Evolutionary conservation across 169 alveolate species (phyloP), one percentile per base, ranked within the genome.

Genomic region (Cryptosporidium baileyi): DNA sequence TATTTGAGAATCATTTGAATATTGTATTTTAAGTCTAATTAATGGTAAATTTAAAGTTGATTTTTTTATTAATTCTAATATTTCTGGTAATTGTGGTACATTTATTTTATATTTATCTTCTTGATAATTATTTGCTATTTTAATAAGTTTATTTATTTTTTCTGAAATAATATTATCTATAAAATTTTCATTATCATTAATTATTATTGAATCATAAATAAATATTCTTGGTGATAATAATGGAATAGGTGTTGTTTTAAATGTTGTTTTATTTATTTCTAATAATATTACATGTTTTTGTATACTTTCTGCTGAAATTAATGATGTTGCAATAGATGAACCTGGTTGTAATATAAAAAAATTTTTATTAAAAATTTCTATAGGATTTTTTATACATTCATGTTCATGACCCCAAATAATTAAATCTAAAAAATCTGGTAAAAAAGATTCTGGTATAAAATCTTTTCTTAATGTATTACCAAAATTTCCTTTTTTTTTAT

Each of bases 351-450:
- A 81, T 67, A 95, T 90, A 80, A 92, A 96, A 80, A 96, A 96
- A 9, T 95, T 94, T 30, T 89, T 89, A 65, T 91, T 92, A 43
- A 80, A 67, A 61, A 95, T 90, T 79, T 91, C 91, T 44, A 89
- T 92, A 26, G 96, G 91, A 15, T 89, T 80, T 28, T 95, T 93
- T 34, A 93, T 91, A 49, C 97, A 94, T 60, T 95, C 98, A 91
- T 97, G 99, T 80, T 97, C 99, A 90, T 97, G 99, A 11, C 98
- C 98, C 98, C 99, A 96, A 26, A 96, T 89, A 0, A 95, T 94
- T 36, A 96, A 79, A 85, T 96, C 96, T 24, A 95, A 82, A 82
- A 94, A 96, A 11, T 90, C 90, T 3, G 98, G 98, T 44, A 96
- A 89, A 82, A 89, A 88, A 36, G 93, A 92, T 40, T 96, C 98